Base-by-base conservation (phyloP, 805 yeast species). In the Cyberlindnera euphorbiiphila region DNA sequence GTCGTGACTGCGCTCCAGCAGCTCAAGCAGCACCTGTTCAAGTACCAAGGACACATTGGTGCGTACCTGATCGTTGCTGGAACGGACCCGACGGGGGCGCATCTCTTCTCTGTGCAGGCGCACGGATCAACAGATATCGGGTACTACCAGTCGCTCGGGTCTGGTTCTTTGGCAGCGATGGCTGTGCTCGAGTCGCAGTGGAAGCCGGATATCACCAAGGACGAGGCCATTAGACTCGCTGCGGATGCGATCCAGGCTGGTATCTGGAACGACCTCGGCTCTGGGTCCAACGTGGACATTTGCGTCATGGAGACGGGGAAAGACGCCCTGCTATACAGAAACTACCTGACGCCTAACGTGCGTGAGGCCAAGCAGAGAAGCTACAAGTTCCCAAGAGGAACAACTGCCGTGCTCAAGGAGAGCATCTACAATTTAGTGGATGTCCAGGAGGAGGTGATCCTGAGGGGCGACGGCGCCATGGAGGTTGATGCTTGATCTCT, bases 11-110 rank as follows among this genome's bases (percentile, higher is more conserved):
- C 96, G 12, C 71, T 93, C 60, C 93, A 95, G 29, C 75, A 87
- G 77, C 69, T 93, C 59, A 93, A 93, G 61, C 98, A 93, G 61
- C 98, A 93, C 62, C 72, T 93, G 46, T 93, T 88, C 76, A 86
- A 86, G 64, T 91, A 93, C 63, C 98, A 93, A 61, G 98, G 98
- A 42, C 94, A 93, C 56, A 71, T 93, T 51, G 98, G 98, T 45
- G 98, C 98, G 1, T 91, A 93, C 62, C 68, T 93, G 59, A 94
- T 93, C 67, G 94, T 93, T n/a, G 98, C 97, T 0, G 98, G 98
- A 42, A 85, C 78, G 20, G 98, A 93, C 59, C 94, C 98, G 26
- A 85, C 96, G 1, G 98, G 98, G 12, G 85, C 96, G 2, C 95
- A 88, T 56, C 70, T 93, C 56, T 81, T 86, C 61, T 81, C 96